Evolutionary conservation across 176 grass and related monocot genomes (phyloP), one percentile per base, ranked within the genome.

Genomic region (Rhynchospora breviuscula): DNA sequence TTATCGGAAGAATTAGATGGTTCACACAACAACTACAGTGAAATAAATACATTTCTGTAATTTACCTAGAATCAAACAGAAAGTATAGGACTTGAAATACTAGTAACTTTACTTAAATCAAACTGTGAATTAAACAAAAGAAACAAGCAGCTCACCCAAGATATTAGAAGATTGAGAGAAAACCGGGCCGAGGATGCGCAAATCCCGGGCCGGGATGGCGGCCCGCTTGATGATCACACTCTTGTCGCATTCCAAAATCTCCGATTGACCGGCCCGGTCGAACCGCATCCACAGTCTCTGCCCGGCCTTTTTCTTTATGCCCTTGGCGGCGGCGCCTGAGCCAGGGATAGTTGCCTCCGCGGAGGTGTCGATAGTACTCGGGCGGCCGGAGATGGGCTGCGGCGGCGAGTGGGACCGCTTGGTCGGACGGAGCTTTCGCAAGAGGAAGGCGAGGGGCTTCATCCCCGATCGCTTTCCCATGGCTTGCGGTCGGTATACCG

Each of bases 131-230:
- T 40, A 2, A 40, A 73, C n/a, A 22, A 65, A 84, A 63, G 89
- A 5, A 67, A 80, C 46, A 17, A 21, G 79, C 44, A 17, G 59
- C 91, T 93, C 82, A 98, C 96, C 93, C 13, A 99, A 87, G 83
- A 99, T 99, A 85, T 82, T 99, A 10, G 96, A 99, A 67, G 96
- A 93, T n/a, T 93, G 91, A 60, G 96, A 95, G 88, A 99, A 99
- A 69, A 99, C 83, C 19, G 93, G 96, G 15, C 93, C 91, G 29
- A 99, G 89, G 69, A 99, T 95, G 52, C 93, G 89, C 19, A 99
- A 85, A 54, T 99, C 93, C 26, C 93, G 89, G 5, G 89, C 74
- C 3, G 96, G 96, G 59, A 99, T 81, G 13, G 81, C 89, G 14
- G 91, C 83, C 19, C 86, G 84, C 31, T 62, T 90, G 83, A 99